phyloP scores from a whole-genome alignment of 2,329 filamentous ascomycete species.

The Clonostachys sp. region DNA sequence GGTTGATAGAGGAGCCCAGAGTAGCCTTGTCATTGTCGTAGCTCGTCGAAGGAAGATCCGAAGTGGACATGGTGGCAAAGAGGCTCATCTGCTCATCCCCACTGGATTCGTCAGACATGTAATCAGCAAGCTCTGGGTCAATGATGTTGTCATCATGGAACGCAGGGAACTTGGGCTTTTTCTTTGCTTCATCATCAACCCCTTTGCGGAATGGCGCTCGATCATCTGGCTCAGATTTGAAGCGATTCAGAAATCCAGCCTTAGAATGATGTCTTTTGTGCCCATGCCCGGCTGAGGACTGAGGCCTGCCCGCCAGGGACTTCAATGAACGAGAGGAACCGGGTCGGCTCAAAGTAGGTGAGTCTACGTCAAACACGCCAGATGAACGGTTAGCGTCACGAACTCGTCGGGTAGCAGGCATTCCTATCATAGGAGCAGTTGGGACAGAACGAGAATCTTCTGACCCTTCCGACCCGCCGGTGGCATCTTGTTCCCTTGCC shows the following conservation, averaged over 20 bases:
- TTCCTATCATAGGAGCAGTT: slow-evolving; percentile 65
- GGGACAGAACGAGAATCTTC: slow-evolving; percentile 50
- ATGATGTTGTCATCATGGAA: slow-evolving; percentile 99
- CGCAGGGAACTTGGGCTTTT: slow-evolving; percentile 70
- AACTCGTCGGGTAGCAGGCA: slow-evolving; percentile 58
- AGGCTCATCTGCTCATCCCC: slow-evolving; percentile 89
- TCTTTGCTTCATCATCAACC: slow-evolving; percentile 59
- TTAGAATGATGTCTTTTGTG: slow-evolving; percentile 87
- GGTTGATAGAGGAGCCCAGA: slow-evolving; percentile 67
- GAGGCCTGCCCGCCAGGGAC: slow-evolving; percentile 66
- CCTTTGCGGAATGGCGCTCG: slow-evolving; percentile 82
- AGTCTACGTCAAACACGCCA: slow-evolving; percentile 84
- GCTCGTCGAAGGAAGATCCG: slow-evolving; percentile 58
- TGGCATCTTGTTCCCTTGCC: slow-evolving; percentile 29
- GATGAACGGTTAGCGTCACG: slow-evolving; percentile 83
- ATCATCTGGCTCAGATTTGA: slow-evolving; percentile 70
- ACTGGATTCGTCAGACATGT: slow-evolving; percentile 93
- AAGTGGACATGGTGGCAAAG: slow-evolving; percentile 68
- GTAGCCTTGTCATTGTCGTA: slow-evolving; percentile 71
- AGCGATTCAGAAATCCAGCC: slow-evolving; percentile 74
- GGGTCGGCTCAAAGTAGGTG: slow-evolving; percentile 80
- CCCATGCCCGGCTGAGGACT: slow-evolving; percentile 63
- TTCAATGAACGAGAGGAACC: slow-evolving; percentile 87
- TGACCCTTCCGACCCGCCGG: slow-evolving; percentile 31
- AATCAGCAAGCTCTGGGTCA: slow-evolving; percentile 90